Conservation (phyloP, 73 alveolate genomes). For the Breviolum minutum region DNA sequence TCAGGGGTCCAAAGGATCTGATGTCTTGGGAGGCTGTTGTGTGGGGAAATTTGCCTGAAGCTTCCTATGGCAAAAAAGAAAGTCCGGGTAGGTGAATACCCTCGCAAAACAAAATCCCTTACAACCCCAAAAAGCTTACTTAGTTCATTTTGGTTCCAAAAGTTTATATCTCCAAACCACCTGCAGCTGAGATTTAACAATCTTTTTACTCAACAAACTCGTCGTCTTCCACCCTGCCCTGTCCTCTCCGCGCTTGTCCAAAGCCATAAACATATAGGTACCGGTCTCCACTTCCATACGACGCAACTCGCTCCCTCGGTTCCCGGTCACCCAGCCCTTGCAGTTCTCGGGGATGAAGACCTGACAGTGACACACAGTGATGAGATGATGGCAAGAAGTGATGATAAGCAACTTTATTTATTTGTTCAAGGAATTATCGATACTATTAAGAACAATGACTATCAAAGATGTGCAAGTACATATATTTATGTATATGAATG, state of each 20-base stretch:
- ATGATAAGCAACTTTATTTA: too few species aligned
- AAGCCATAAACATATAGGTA: slow-evolving; percentile 62
- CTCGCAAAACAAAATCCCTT: too few species aligned
- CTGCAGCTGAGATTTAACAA: neutral
- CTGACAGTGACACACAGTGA: neutral
- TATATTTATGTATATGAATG: too few species aligned
- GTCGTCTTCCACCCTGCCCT: neutral
- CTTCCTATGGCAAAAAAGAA: too few species aligned
- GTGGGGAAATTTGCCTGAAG: too few species aligned
- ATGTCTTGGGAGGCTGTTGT: too few species aligned
- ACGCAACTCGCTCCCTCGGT: slow-evolving; percentile 95
- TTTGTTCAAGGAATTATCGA: too few species aligned
- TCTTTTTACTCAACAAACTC: neutral
- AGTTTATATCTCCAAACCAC: neutral
- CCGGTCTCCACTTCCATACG: slow-evolving; percentile 93
- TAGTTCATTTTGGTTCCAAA: neutral
- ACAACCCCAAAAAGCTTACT: too few species aligned
- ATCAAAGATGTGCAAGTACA: too few species aligned
- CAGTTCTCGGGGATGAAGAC: slow-evolving; percentile 79
- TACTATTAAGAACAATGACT: too few species aligned
- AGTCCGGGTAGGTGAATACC: too few species aligned
- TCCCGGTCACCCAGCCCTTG: slow-evolving; percentile 95
- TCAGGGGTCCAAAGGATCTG: too few species aligned
- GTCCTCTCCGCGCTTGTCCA: slow-evolving; percentile 82
- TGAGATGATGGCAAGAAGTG: neutral